Base-by-base conservation (phyloP, 2,329 filamentous ascomycete genomes). In the Fusarium sarcochroum region DNA sequence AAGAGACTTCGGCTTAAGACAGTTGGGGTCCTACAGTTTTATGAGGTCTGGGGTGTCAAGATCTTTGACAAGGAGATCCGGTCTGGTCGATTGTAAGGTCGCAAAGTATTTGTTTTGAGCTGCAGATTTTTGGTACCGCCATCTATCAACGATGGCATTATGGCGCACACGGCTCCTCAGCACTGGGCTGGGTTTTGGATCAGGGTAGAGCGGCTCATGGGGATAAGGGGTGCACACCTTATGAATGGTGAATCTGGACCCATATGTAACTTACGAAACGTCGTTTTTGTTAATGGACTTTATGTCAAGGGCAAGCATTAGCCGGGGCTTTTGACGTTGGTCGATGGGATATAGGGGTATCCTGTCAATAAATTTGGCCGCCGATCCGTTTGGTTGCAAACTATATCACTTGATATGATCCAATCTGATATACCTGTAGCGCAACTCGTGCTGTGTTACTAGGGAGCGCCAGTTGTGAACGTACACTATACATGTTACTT, bases 11-110 rank as follows among this genome's bases (percentile, higher is more conserved):
- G 77, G 17, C 78, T 77, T 54, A 79, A 76, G 71, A 80, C 78
- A 2, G 71, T 79, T 37, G 78, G 78, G 4, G 77, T 77, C 17
- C 56, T 80, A 38, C 79, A 77, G 40, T 80, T 80, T 60, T 79
- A 80, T 47, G 79, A 81, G 34, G 79, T 79, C 11, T 80, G 79
- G 79, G 86, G 81, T 0, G 81, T 89, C 35, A 81, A 80, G 63
- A 89, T 90, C 49, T 90, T 89, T 66, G 82, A 86, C 69, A 89
- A 88, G 76, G 86, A 89, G 72, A 76, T 89, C 48, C 79, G 84
- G 32, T 76, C 65, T 41, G 77, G 77, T 20, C 71, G 75, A 46
- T 57, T 79, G 15, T 79, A 54, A 74, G 25, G 41, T 44, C 7
- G 14, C 18, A 18, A 13, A 14, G 10, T 10, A 23, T 17, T 30